Evolutionary conservation across 768 basidiomycete genomes (phyloP).

Genomic region (Suillus brevipes): DNA sequence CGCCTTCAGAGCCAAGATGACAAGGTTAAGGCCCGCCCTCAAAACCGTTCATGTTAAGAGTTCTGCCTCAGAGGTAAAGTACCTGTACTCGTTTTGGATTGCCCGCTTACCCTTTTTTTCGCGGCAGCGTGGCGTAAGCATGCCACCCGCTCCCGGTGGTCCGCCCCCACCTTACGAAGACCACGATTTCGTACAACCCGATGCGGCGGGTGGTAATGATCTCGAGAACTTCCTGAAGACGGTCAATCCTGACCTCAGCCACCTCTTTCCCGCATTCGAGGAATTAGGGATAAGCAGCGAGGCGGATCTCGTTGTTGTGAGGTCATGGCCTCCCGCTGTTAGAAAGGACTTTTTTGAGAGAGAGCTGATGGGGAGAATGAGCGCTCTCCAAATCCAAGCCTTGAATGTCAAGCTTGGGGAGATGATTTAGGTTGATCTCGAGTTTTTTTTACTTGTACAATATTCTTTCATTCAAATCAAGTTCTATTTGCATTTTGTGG

Average conservation of each 20-base stretch:
- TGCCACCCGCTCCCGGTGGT: not conserved
- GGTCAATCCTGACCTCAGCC: not conserved
- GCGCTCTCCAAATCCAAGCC: not conserved
- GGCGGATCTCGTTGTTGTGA: not conserved
- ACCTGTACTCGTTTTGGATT: no score
- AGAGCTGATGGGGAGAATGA: not conserved
- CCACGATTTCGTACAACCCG: not conserved
- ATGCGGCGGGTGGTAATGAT: no score
- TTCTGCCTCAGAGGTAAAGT: not conserved
- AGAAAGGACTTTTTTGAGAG: constrained; percentile 1
- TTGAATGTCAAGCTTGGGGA: not conserved
- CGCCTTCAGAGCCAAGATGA: not conserved
- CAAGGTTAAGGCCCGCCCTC: not conserved
- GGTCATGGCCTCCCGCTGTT: not conserved
- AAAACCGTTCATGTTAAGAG: not conserved
- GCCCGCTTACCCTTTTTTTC: not conserved
- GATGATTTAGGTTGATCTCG: not conserved
- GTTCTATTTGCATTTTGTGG: not conserved
- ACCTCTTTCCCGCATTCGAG: not conserved
- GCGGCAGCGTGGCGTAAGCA: not conserved
- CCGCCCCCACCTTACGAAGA: constrained; percentile 2
- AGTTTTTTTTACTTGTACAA: not conserved
- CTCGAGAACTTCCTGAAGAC: not conserved
- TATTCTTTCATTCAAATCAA: not conserved
- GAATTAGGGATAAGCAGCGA: not conserved